Evolutionary conservation across 495 filamentous ascomycete species (phyloP).

Genomic region (Penicillium macrosclerotiorum): DNA sequence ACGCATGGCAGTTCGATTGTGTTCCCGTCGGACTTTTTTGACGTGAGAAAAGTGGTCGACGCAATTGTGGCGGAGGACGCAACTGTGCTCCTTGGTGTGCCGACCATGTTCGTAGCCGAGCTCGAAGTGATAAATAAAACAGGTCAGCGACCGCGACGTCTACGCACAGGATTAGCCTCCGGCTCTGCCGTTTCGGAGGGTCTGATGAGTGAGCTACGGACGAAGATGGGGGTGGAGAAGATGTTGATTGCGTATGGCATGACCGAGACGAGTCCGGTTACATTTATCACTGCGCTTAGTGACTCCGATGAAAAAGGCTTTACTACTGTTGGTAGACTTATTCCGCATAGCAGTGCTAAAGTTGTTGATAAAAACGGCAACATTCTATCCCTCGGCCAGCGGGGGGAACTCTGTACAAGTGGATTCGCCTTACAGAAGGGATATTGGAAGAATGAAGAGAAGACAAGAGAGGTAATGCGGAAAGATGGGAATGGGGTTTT

Average conservation of each 20-base stretch:
- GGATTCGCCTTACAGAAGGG: constrained; percentile 80
- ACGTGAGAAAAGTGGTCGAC: constrained; percentile 49
- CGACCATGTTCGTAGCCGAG: constrained; percentile 83
- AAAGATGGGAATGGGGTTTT: constrained; percentile 20
- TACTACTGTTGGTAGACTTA: constrained; percentile 55
- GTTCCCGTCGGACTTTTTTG: constrained; percentile 15
- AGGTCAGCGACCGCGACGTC: constrained; percentile 6
- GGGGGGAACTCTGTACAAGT: constrained; percentile 70
- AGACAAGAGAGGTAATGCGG: constrained; percentile 64
- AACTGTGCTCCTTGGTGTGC: constrained; percentile 80
- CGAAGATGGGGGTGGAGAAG: constrained; percentile 17
- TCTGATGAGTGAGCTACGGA: constrained; percentile 14
- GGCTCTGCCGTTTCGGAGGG: constrained; percentile 16
- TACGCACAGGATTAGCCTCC: constrained; percentile 19
- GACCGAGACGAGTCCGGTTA: constrained; percentile 22
- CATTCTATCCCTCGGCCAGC: constrained; percentile 51
- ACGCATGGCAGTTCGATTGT: constrained; percentile 61
- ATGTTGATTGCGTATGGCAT: constrained; percentile 26
- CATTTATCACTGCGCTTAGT: constrained; percentile 11
- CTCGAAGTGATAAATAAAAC: constrained; percentile 58
- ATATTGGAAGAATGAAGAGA: constrained; percentile 68
- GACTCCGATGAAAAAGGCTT: constrained; percentile 13
- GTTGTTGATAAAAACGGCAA: constrained; percentile 59
- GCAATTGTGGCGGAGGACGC: constrained; percentile 60
- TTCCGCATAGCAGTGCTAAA: constrained; percentile 76